Evolutionary conservation across 305 asterid species (phyloP), one percentile per base, ranked within the genome.

Genomic region (Fraxinus velutina): DNA sequence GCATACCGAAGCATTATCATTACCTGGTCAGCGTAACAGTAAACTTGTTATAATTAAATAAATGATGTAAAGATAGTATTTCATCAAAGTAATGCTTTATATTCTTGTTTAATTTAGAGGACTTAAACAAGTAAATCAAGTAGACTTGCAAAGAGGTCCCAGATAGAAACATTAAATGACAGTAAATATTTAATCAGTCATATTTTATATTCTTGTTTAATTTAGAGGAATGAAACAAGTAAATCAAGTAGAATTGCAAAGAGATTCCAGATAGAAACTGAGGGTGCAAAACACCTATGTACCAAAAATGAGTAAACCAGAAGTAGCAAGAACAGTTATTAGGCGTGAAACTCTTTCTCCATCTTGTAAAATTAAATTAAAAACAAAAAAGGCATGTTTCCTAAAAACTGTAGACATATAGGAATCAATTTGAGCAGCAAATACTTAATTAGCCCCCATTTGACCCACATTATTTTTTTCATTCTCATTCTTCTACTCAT

Each of bases 1-100:
- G 36, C 81, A 87, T 70, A 83, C 80, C 60, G 52, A 77, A 84
- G 79, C 79, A 87, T 34, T 72, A 77, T 77, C 64, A 62, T 36
- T 52, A 70, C 10, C 76, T 80, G 66, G 64, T 76, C 64, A 37
- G 82, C 29, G 1, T 73, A 9, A 76, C 70, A 76, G 73, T 57
- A 73, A 83, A 76, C 80, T 79, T 77, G 73, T 21, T 74, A 47
- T 34, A 47, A 76, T 7, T 50, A 62, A 80, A 22, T 75, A 3
- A 78, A 77, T 76, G 62, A 64, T 78, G 62, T 66, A 42, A 78
- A 5, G 27, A 71, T 71, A 71, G 44, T 71, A n/a, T 33, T 71
- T 33, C 47, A 30, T 71, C 27, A 71, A 71, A 32, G 47, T 71
- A 71, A 71, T 68, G 19, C 21, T 70, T n/a, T n/a, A 33, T 50